These are phyloP conservation scores for Paecilomyces sp. DNA, from an alignment of 2,329 filamentous ascomycete genomes.

Conservation along the genomic window DNA sequence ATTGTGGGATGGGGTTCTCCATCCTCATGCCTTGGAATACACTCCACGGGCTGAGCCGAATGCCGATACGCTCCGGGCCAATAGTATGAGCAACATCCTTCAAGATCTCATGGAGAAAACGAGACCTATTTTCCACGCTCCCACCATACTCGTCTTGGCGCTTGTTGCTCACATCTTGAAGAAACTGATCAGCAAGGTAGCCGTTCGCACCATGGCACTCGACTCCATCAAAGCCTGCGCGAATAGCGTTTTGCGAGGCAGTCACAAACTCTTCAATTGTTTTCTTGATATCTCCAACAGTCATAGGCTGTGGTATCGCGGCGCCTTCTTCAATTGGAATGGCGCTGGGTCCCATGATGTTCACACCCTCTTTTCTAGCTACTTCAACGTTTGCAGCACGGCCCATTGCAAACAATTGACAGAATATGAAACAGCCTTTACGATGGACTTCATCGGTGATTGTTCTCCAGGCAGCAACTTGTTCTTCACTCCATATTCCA, in stretches of 20 bases:
- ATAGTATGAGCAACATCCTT: conserved; percentile 31
- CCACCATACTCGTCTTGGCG: conserved; percentile 51
- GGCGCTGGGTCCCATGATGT: not conserved
- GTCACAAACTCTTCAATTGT: not conserved
- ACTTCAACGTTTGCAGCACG: conserved; percentile 42
- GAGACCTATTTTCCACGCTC: conserved; percentile 54
- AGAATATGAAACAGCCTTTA: conserved; percentile 54
- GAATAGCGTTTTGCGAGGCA: conserved; percentile 27
- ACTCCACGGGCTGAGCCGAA: conserved; percentile 42
- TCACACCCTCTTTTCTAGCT: conserved; percentile 11
- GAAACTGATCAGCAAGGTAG: conserved; percentile 64
- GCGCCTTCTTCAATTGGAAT: not conserved
- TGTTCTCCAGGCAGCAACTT: conserved; percentile 53
- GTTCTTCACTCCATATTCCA: conserved; percentile 49
- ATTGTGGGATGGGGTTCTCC: conserved; percentile 57
- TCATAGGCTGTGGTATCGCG: not conserved
- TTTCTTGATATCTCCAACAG: not conserved
- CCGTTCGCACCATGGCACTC: conserved; percentile 75
- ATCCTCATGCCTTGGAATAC: conserved; percentile 47
- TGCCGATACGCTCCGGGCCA: conserved; percentile 38
- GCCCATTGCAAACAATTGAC: conserved; percentile 57
- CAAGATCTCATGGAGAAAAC: conserved; percentile 57
- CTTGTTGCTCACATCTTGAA: conserved; percentile 61
- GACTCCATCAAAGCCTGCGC: conserved; percentile 67
- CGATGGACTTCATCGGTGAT: conserved; percentile 57